Conservation (phyloP, 2,329 filamentous ascomycete species). For the Chaetomiaceae sp. region DNA sequence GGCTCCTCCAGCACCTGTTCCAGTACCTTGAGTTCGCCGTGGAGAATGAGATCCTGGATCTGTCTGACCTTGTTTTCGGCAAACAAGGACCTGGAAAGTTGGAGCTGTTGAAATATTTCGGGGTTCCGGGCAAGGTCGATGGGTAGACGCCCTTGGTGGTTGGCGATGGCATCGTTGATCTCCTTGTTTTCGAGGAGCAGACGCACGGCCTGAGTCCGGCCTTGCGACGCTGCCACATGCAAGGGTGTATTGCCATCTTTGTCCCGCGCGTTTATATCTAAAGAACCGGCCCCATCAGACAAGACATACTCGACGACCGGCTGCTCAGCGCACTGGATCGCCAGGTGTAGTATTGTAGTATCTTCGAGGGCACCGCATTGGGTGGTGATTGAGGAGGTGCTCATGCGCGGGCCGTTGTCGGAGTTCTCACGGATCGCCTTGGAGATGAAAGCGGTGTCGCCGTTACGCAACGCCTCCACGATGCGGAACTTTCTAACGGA, state of each 20-base stretch:
- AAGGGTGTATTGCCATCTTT: conserved; percentile 92
- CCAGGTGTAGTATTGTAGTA: conserved; percentile 86
- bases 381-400: conserved; percentile 51
- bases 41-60: conserved; percentile 72
- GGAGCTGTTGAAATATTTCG: conserved; percentile 92
- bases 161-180: conserved; percentile 84
- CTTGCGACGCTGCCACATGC: conserved; percentile 80
- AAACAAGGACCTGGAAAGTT: conserved; percentile 84
- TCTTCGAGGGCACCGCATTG: conserved; percentile 58
- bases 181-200: conserved; percentile 75
- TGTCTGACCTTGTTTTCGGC: conserved; percentile 81
- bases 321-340: conserved; percentile 90
- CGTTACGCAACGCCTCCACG: conserved; percentile 85
- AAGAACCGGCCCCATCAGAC: conserved; percentile 60
- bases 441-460: conserved; percentile 85
- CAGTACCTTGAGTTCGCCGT: conserved; percentile 70
- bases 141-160: conserved; percentile 78
- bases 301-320: conserved; percentile 94
- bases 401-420: conserved; percentile 49
- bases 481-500: conserved; percentile 92
- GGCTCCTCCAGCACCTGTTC: conserved; percentile 79
- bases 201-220: conserved; percentile 73
- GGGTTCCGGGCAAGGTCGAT: conserved; percentile 87
- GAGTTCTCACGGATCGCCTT: conserved; percentile 71
- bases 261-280: conserved; percentile 87